phyloP scores from a whole-genome alignment of 805 yeast species.

The Kluyveromyces dobzhanskii region DNA sequence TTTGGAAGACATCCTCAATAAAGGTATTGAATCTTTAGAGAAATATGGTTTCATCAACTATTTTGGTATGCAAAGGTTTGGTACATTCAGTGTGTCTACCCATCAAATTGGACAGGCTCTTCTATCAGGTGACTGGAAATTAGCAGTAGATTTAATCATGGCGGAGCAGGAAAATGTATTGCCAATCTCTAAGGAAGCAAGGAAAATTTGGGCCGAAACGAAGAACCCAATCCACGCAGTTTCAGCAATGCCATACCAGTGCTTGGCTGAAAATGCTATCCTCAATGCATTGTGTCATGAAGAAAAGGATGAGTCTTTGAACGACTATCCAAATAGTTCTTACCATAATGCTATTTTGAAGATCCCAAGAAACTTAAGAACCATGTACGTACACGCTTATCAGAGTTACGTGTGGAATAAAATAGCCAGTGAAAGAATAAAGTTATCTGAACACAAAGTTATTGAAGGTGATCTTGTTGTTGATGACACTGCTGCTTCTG shows the following conservation, averaged over 20 bases:
- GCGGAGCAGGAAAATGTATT: slow-evolving; percentile 79
- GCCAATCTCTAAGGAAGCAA: slow-evolving; percentile 77
- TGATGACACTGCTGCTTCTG: slow-evolving; percentile 16
- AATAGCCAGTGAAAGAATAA: slow-evolving; percentile 70
- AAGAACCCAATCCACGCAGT: slow-evolving; percentile 58
- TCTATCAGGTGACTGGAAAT: slow-evolving; percentile 66
- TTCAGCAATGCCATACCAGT: slow-evolving; percentile 74
- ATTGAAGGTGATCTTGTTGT: slow-evolving; percentile 78
- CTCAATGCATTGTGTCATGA: slow-evolving; percentile 52
- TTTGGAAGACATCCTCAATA: slow-evolving; percentile 39
- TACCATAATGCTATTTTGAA: slow-evolving; percentile 77
- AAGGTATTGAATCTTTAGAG: slow-evolving; percentile 49
- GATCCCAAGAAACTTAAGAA: slow-evolving; percentile 83
- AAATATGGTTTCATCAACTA: slow-evolving; percentile 82
- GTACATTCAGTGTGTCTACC: slow-evolving; percentile 89
- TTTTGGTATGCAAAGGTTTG: slow-evolving; percentile 98
- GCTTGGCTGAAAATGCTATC: slow-evolving; percentile 76
- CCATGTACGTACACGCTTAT: slow-evolving; percentile 96
- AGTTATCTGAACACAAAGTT: slow-evolving; percentile 56
- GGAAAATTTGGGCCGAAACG: slow-evolving; percentile 73
- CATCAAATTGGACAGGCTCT: slow-evolving; percentile 74
- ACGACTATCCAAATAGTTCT: slow-evolving; percentile 40
- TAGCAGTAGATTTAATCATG: slow-evolving; percentile 68
- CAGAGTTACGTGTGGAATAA: slow-evolving; percentile 94
- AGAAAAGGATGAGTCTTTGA: slow-evolving; percentile 31